Conservation (phyloP, 2,329 filamentous ascomycete species). For the Sclerotiophoma versabilis region DNA sequence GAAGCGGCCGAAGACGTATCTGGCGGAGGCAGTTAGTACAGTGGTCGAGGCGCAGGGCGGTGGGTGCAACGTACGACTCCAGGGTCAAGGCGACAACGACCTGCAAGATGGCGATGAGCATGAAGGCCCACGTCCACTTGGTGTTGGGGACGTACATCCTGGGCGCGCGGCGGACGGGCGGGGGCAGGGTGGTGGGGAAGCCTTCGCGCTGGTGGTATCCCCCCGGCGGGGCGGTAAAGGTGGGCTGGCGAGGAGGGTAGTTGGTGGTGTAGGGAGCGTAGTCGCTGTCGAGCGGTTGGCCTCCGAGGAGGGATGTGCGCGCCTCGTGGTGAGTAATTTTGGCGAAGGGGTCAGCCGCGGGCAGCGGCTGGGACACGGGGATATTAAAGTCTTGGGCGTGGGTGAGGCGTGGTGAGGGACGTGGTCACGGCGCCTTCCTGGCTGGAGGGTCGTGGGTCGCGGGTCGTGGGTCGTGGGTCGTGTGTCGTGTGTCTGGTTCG, state of each 20-base stretch:
- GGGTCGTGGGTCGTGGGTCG: slow-evolving; percentile 9
- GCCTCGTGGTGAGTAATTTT: slow-evolving; percentile 66
- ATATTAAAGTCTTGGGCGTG: slow-evolving; percentile 24
- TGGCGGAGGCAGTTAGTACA: slow-evolving; percentile 47
- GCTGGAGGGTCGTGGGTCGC: slow-evolving; percentile 6
- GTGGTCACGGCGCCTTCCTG: slow-evolving; percentile 5
- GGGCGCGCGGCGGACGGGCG: slow-evolving; percentile 40
- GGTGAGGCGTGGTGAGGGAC: slow-evolving; percentile 19
- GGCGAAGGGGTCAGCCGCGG: slow-evolving; percentile 46
- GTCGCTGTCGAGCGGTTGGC: slow-evolving; percentile 60
- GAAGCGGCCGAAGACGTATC: slow-evolving; percentile 90
- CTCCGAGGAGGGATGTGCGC: slow-evolving; percentile 66
- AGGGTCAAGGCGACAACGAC: slow-evolving; percentile 81
- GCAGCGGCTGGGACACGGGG: slow-evolving; percentile 40
- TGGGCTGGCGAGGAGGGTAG: slow-evolving; percentile 29
- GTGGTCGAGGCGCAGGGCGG: neutral
- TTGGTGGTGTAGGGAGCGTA: slow-evolving; percentile 53
- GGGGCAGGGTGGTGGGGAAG: slow-evolving; percentile 52
- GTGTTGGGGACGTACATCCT: slow-evolving; percentile 80
- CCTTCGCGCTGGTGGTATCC: slow-evolving; percentile 55
- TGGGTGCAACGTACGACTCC: slow-evolving; percentile 80
- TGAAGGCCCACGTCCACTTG: slow-evolving; percentile 88
- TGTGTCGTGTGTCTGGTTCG: slow-evolving; percentile 22
- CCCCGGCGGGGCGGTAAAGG: slow-evolving; percentile 57
- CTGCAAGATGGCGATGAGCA: slow-evolving; percentile 76